Conservation (phyloP, 441 rosid species). For the Jatropha podagrica region DNA sequence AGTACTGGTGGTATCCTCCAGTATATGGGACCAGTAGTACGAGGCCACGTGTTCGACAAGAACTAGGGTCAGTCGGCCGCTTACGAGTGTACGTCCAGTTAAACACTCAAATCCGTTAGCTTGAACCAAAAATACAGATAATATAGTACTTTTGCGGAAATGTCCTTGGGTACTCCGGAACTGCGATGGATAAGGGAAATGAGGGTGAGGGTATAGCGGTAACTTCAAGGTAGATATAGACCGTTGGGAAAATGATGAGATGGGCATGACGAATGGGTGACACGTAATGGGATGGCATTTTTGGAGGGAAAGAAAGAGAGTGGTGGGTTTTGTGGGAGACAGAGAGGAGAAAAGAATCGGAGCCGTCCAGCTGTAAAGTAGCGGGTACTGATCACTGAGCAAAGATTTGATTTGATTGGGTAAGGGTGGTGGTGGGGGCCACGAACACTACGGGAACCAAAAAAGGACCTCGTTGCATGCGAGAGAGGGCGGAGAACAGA, state of each 20-base stretch:
- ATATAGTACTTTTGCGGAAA: neutral
- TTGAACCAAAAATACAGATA: neutral
- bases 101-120: neutral
- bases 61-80: neutral
- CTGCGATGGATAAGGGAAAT: too few species aligned
- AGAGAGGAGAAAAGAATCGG: slow-evolving; percentile 4
- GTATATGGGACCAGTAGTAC: neutral
- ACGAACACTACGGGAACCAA: too few species aligned
- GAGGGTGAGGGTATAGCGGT: neutral
- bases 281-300: slow-evolving; percentile 2
- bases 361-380: slow-evolving; percentile 13
- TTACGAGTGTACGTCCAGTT: neutral
- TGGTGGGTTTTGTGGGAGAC: slow-evolving; percentile 7
- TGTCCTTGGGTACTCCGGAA: too few species aligned
- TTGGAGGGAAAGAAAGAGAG: slow-evolving; percentile 7
- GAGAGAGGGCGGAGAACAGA: too few species aligned
- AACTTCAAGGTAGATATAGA: neutral
- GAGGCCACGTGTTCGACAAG: slow-evolving; percentile 10
- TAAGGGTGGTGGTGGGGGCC: neutral
- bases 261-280: slow-evolving; percentile 12
- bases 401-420: slow-evolving; percentile 23
- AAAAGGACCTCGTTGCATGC: too few species aligned
- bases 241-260: slow-evolving; percentile 5
- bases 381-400: neutral
- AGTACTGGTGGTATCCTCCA: neutral